Base-by-base conservation (phyloP, 192 early-diverging fungal genomes). In the Linderina pennispora region DNA sequence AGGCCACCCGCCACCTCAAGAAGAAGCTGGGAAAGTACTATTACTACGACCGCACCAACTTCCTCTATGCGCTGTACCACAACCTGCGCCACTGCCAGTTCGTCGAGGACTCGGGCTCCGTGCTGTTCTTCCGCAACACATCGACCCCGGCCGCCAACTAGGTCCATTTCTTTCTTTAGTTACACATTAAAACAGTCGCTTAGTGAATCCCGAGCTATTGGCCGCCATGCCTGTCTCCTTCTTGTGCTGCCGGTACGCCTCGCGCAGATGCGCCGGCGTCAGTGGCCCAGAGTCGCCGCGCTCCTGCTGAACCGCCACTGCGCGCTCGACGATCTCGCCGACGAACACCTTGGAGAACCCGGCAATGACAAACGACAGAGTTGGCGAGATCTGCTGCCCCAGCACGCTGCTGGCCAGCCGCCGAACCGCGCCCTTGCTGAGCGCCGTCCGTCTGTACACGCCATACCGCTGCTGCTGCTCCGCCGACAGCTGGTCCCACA, bases 311-410 rank as follows among this genome's bases (percentile, higher is more conserved):
- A 94, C 72, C 52, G 88, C 79, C 7, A 83, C 66, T 0, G 91
- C 91, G 42, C 75, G 73, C 59, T 95, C 92, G 13, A 89, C 76
- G 46, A 95, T 85, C 58, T 94, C 88, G 18, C 90, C 92, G 3
- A 95, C 82, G 76, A 89, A 95, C 5, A 95, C 82, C 47, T 95
- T 95, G 15, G 82, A 74, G 40, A 89, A 90, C n/a, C 92, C 90
- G 34, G 88, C 87, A 1, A 92, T 79, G 4, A 92, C 86, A 67
- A 92, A 84, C 0, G 81, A 80, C 69, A 84, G 74, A 7, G 81
- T 89, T 22, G 70, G 70, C 9, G 79, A 81, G 23, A 80, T 72
- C 50, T 81, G 81, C 57, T 87, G 84, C 52, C 86, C 84, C n/a
- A 87, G 55, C 13, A 87, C 68, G 24, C 75, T 71, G 40, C 74